phyloP scores from a whole-genome alignment of 202 grass and related monocot species.

The Brachypodium distachyon region DNA sequence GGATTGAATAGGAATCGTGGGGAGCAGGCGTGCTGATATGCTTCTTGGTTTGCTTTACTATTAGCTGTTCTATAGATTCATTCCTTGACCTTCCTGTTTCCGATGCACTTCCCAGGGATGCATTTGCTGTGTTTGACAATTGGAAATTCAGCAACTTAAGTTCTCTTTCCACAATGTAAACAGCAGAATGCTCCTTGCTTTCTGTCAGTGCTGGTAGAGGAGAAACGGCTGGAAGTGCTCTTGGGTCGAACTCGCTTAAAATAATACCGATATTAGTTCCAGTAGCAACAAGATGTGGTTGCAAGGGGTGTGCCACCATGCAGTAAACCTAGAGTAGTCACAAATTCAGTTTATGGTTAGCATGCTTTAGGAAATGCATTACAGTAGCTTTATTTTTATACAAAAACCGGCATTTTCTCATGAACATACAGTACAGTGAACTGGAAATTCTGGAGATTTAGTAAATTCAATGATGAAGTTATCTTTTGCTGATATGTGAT shows the following conservation, averaged over 20 bases:
- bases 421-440: neutral
- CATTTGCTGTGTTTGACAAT: constrained; percentile 76
- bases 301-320: constrained; percentile 97
- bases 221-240: constrained; percentile 83
- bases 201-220: constrained; percentile 64
- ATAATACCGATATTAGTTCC: constrained; percentile 98
- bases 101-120: constrained; percentile 55
- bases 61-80: constrained; percentile 57
- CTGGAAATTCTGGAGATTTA: neutral
- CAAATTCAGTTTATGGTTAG: constrained; percentile 16
- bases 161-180: constrained; percentile 97
- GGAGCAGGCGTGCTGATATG: constrained; percentile 94
- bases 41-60: constrained; percentile 95
- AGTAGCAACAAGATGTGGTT: constrained; percentile 97
- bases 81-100: constrained; percentile 58
- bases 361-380: constrained; percentile 19
- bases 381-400: neutral
- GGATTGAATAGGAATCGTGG: constrained; percentile 91
- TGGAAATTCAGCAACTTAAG: constrained; percentile 93
- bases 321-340: constrained; percentile 75
- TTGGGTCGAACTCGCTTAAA: constrained; percentile 94
- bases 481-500: neutral
- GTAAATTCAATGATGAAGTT: neutral
- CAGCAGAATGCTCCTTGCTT: constrained; percentile 83
- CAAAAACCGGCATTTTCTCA: neutral